phyloP scores from a whole-genome alignment of 2,329 filamentous ascomycete genomes.

The Apiospora malaysiana region DNA sequence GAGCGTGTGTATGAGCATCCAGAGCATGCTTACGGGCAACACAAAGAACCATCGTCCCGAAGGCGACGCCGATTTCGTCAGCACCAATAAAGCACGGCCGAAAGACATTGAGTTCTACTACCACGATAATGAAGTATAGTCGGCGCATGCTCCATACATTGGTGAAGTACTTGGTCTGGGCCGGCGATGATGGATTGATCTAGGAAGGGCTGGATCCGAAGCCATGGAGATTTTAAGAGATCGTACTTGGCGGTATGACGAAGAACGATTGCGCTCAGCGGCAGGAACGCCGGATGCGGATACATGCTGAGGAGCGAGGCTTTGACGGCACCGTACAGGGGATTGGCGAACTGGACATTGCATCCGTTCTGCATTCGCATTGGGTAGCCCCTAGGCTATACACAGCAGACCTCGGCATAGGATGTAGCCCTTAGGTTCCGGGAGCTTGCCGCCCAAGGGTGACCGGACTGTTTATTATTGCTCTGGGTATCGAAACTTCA shows the following conservation, averaged over 20 bases:
- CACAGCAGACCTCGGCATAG: not conserved
- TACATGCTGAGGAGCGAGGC: not conserved
- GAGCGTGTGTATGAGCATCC: conserved; percentile 94
- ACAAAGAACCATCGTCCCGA: conserved; percentile 87
- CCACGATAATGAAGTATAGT: conserved; percentile 81
- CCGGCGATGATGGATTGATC: not conserved
- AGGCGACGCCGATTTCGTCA: conserved; percentile 89
- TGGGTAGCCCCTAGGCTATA: not conserved
- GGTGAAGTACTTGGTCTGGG: not conserved
- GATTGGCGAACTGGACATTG: not conserved
- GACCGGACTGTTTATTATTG: not conserved
- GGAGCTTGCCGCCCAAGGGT: not conserved
- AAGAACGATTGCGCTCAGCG: not conserved
- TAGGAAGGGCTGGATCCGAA: not conserved
- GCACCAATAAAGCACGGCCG: conserved; percentile 77
- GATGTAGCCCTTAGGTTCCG: not conserved
- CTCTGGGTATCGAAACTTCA: not conserved
- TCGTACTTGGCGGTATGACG: not conserved
- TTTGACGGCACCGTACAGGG: not conserved
- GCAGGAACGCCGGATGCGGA: not conserved
- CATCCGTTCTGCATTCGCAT: not conserved
- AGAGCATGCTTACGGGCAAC: conserved; percentile 98
- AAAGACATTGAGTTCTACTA: conserved; percentile 93
- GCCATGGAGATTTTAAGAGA: not conserved
- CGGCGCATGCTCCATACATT: not conserved